These are phyloP conservation scores for Cotoneaster glaucophyllus DNA, from an alignment of 306 rosid genomes.

Conservation along the genomic window DNA sequence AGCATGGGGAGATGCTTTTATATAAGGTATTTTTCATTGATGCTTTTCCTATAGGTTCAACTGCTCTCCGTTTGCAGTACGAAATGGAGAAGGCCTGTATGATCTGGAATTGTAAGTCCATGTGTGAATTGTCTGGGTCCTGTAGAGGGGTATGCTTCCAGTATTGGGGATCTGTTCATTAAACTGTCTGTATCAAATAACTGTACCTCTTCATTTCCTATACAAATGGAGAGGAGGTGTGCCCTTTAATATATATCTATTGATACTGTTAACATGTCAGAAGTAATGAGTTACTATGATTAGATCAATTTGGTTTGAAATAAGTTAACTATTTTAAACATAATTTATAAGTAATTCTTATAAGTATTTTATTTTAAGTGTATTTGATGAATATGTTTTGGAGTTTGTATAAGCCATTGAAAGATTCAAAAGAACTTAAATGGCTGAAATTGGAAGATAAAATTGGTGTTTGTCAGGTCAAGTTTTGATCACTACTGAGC, in stretches of 20 bases:
- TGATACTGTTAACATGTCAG: neutral
- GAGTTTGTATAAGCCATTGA: neutral
- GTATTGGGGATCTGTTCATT: neutral
- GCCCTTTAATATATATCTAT: neutral
- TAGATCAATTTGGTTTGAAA: neutral
- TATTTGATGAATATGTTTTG: neutral
- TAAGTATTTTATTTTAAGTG: neutral
- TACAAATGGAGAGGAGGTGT: neutral
- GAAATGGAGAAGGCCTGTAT: neutral
- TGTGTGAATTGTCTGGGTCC: neutral
- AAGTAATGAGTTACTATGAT: neutral
- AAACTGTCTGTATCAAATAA: neutral
- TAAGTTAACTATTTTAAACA: neutral
- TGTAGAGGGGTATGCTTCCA: neutral
- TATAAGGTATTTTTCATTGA: conserved; percentile 58
- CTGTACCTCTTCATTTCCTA: neutral
- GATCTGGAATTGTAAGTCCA: neutral
- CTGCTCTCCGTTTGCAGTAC: conserved; percentile 4
- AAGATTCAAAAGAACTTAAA: neutral
- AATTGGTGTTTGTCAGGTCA: neutral
- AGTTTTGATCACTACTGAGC: neutral
- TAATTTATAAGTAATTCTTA: neutral
- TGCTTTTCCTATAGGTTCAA: conserved; percentile 3
- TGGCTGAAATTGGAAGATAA: neutral
- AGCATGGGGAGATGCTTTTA: conserved; percentile 97